Evolutionary conservation across 139 green algal species (phyloP).

Genomic region (Diplosphaera chodatii): DNA sequence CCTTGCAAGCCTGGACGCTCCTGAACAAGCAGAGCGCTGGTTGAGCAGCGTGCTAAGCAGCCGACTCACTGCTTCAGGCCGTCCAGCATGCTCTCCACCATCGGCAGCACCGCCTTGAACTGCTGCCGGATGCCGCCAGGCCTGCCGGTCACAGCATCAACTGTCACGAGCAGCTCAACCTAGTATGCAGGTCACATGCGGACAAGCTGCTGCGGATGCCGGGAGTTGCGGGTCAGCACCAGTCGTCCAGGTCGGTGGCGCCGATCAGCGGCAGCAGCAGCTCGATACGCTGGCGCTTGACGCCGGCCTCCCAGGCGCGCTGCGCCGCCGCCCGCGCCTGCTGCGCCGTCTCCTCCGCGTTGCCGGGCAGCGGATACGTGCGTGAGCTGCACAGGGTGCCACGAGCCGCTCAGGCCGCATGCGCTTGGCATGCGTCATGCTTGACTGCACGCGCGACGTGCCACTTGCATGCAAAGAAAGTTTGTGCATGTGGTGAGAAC

Average conservation of each 20-base stretch:
- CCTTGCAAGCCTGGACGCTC: too few relatives aligned
- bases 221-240: too few relatives aligned
- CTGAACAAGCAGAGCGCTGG: too few relatives aligned
- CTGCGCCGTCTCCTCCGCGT: slow-evolving; percentile 35
- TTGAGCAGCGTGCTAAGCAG: too few relatives aligned
- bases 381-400: too few relatives aligned
- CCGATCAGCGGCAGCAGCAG: slow-evolving; percentile 84
- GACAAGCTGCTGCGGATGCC: neutral
- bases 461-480: too few relatives aligned
- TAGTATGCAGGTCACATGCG: neutral
- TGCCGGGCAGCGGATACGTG: slow-evolving; percentile 1
- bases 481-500: too few relatives aligned
- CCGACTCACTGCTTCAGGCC: slow-evolving; percentile 58
- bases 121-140: slow-evolving; percentile 81
- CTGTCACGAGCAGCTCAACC: neutral
- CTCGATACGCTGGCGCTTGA: slow-evolving; percentile 62
- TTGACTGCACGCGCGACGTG: too few relatives aligned
- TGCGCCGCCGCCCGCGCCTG: slow-evolving; percentile 56
- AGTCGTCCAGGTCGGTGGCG: slow-evolving; percentile 89
- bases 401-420: too few relatives aligned
- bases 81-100: slow-evolving; percentile 67
- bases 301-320: slow-evolving; percentile 51
- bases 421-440: too few relatives aligned
- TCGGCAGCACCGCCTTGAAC: slow-evolving; percentile 62
- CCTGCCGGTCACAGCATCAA: slow-evolving; percentile 21